These are phyloP conservation scores for Paramecium sexaurelia DNA, from an alignment of 73 alveolate genomes.

Conservation along the genomic window DNA sequence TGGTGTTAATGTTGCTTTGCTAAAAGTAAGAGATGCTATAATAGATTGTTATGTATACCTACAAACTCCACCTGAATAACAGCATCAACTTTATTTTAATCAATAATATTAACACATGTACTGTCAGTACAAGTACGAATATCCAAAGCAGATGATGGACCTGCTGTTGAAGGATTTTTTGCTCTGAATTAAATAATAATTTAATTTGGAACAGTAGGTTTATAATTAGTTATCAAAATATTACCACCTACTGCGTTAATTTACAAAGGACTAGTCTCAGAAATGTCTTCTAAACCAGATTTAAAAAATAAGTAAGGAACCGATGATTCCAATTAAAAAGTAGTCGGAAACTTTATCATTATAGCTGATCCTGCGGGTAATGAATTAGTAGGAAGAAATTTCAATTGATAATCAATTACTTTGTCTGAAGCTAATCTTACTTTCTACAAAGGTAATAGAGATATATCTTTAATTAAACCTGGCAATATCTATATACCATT, in stretches of 20 bases:
- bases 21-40: background rate
- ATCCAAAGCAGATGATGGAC: constrained; percentile 21
- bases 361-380: constrained; percentile 27
- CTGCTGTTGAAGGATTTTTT: constrained; percentile 8
- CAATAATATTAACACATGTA: background rate
- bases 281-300: background rate
- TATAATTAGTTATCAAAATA: background rate
- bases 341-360: constrained; percentile 31
- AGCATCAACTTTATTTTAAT: constrained; percentile 53
- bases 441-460: background rate
- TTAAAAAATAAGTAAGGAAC: background rate
- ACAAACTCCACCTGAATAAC: background rate
- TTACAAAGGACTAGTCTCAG: constrained; percentile 28
- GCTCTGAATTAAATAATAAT: background rate
- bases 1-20: background rate
- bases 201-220: background rate
- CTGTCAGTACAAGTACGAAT: constrained; percentile 27
- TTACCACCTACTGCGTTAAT: background rate
- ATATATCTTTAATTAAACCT: constrained; percentile 40
- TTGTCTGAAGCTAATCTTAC: constrained; percentile 46
- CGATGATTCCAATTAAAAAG: background rate
- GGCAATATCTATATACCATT: constrained; percentile 59
- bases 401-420: constrained; percentile 51
- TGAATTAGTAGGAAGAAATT: constrained; percentile 62
- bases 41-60: background rate